These are phyloP conservation scores for Mycena galopus DNA, from an alignment of 768 basidiomycete genomes.

Conservation along the genomic window DNA sequence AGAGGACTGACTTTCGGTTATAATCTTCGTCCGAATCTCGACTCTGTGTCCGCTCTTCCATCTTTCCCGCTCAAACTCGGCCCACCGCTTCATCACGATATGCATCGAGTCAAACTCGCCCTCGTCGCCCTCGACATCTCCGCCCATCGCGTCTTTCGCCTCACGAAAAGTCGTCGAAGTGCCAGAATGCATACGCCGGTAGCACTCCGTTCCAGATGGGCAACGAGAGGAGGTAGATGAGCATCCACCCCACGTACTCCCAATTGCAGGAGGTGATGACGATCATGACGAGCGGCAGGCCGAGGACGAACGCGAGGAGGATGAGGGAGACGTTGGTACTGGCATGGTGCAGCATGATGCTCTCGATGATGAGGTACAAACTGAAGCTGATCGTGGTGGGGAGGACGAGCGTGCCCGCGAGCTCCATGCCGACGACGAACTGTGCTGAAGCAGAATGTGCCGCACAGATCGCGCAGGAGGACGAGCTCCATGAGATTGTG, in stretches of 20 bases:
- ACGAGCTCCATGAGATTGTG: conserved; percentile 96
- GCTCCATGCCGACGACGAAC: conserved; percentile 98
- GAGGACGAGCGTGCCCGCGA: conserved; percentile 94
- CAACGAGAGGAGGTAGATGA: conserved; percentile 91
- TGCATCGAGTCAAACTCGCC: conserved; percentile 97
- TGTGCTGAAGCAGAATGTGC: conserved; percentile 99
- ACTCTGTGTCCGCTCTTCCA: conserved; percentile 90
- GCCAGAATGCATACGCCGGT: conserved; percentile 98
- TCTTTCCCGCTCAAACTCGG: conserved; percentile 97
- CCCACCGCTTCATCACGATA: conserved; percentile 99
- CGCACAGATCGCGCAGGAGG: conserved; percentile 97
- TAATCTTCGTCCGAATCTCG: conserved; percentile 77
- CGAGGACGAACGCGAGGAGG: conserved; percentile 93
- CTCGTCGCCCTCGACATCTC: conserved; percentile 81
- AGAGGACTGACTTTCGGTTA: no score
- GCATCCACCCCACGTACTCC: conserved; percentile 97
- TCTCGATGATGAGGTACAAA: conserved; percentile 89
- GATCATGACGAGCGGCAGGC: conserved; percentile 95
- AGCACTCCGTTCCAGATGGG: conserved; percentile 98
- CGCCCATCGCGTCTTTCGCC: conserved; percentile 93
- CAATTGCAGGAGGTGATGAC: conserved; percentile 96
- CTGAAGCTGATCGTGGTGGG: conserved; percentile 99
- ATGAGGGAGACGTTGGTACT: conserved; percentile 92
- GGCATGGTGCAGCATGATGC: conserved; percentile 84
- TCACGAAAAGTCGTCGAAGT: conserved; percentile 99